These are phyloP conservation scores for Arthrobotrys sinensis DNA, from an alignment of 2,329 filamentous ascomycete species.

Conservation along the genomic window DNA sequence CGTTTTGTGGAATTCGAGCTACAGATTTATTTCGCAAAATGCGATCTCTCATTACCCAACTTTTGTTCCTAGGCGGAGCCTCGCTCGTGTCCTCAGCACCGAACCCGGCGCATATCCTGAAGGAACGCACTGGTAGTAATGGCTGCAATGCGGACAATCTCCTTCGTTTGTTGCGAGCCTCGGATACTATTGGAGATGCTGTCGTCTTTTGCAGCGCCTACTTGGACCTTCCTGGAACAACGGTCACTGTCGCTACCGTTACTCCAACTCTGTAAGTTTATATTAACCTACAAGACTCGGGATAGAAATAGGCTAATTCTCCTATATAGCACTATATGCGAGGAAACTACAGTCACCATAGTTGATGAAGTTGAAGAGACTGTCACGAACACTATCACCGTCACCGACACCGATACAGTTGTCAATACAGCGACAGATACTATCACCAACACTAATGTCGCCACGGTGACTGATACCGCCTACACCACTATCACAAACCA, in stretches of 20 bases:
- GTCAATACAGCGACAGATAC: not conserved
- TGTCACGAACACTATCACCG: slow-evolving; percentile 5
- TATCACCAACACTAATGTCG: not conserved
- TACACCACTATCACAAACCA: slow-evolving; percentile 7
- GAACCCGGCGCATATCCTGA: slow-evolving; percentile 13
- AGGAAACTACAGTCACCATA: slow-evolving; percentile 5
- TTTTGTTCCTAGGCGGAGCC: slow-evolving; percentile 16
- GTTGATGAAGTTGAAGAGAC: slow-evolving; percentile 9
- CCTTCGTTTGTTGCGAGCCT: slow-evolving; percentile 8
- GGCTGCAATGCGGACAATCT: slow-evolving; percentile 22
- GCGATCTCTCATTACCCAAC: slow-evolving; percentile 15
- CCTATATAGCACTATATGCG: not conserved
- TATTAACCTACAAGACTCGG: not conserved
- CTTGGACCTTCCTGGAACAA: slow-evolving; percentile 13
- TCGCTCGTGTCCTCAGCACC: slow-evolving; percentile 12
- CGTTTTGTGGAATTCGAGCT: not conserved
- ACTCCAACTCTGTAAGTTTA: slow-evolving; percentile 24
- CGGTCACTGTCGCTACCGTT: slow-evolving; percentile 20
- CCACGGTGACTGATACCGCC: slow-evolving; percentile 2
- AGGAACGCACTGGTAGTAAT: slow-evolving; percentile 17
- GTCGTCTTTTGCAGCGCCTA: slow-evolving; percentile 12
- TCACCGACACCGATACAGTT: slow-evolving; percentile 6
- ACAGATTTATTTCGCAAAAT: not conserved
- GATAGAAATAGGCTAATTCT: not conserved
- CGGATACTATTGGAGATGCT: slow-evolving; percentile 9